These are phyloP conservation scores for Citrus reticulata DNA, from an alignment of 345 rosid species.

Conservation along the genomic window DNA sequence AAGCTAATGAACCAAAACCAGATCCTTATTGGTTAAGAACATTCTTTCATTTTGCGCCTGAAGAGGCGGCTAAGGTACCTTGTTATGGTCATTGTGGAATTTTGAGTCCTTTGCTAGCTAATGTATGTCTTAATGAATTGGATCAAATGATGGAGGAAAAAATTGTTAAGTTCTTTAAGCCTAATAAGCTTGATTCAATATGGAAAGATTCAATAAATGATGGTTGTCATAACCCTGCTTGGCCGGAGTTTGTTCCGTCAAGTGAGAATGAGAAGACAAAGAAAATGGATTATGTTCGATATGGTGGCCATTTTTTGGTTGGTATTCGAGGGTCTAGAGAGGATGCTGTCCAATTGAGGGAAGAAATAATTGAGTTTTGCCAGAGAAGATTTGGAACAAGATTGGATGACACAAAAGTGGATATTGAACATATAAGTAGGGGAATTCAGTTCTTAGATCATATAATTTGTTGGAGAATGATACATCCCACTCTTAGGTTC, in stretches of 20 bases:
- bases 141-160: conserved; percentile 76
- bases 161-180: conserved; percentile 65
- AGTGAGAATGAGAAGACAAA: conserved; percentile 89
- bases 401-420: conserved; percentile 70
- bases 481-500: conserved; percentile 83
- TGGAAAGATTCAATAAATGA: conserved; percentile 84
- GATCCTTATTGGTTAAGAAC: conserved; percentile 96
- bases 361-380: conserved; percentile 69
- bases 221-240: conserved; percentile 92
- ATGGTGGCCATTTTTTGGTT: conserved; percentile 84
- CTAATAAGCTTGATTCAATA: conserved; percentile 74
- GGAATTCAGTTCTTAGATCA: conserved; percentile 95
- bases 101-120: conserved; percentile 87
- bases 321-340: conserved; percentile 95
- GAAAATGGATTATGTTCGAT: conserved; percentile 89
- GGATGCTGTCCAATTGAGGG: conserved; percentile 63
- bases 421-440: conserved; percentile 81
- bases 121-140: conserved; percentile 78
- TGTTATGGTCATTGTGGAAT: conserved; percentile 82
- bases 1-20: conserved; percentile 83
- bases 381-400: conserved; percentile 53
- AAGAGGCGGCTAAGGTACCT: conserved; percentile 88
- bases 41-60: conserved; percentile 79
- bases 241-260: conserved; percentile 98
- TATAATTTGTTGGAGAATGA: conserved; percentile 72